These are phyloP conservation scores for Corchorus capsularis DNA, from an alignment of 345 rosid species.

Conservation along the genomic window DNA sequence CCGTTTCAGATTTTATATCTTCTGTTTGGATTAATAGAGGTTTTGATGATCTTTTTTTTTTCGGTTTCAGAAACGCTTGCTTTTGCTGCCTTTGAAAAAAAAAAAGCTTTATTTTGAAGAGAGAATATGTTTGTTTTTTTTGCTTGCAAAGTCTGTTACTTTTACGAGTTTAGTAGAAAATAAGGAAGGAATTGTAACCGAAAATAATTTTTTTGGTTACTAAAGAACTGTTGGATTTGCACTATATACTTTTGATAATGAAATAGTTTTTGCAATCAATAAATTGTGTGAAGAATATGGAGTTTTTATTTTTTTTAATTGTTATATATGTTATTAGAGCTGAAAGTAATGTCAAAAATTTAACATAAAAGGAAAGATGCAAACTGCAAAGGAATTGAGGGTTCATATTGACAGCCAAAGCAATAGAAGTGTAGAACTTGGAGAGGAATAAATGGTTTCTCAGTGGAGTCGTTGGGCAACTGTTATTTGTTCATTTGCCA, in stretches of 20 bases:
- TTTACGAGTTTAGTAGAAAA: not conserved
- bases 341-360: not conserved
- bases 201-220: too few relatives aligned
- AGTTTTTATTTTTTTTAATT: not conserved
- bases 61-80: not conserved
- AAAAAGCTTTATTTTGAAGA: not conserved
- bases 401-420: not conserved
- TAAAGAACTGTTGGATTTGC: not conserved
- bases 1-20: not conserved
- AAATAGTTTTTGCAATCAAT: not conserved
- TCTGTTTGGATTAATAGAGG: not conserved
- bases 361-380: not conserved
- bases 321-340: conserved; percentile 4
- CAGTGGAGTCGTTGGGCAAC: not conserved
- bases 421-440: not conserved
- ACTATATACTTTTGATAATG: not conserved
- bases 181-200: not conserved
- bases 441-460: not conserved
- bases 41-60: not conserved
- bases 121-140: not conserved
- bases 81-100: not conserved
- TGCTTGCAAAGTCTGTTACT: not conserved
- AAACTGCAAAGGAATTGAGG: not conserved
- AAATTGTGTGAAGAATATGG: not conserved
- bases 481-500: not conserved